These are phyloP conservation scores for Ophiostoma fasciatum DNA, from an alignment of 2,329 filamentous ascomycete species.

Conservation along the genomic window DNA sequence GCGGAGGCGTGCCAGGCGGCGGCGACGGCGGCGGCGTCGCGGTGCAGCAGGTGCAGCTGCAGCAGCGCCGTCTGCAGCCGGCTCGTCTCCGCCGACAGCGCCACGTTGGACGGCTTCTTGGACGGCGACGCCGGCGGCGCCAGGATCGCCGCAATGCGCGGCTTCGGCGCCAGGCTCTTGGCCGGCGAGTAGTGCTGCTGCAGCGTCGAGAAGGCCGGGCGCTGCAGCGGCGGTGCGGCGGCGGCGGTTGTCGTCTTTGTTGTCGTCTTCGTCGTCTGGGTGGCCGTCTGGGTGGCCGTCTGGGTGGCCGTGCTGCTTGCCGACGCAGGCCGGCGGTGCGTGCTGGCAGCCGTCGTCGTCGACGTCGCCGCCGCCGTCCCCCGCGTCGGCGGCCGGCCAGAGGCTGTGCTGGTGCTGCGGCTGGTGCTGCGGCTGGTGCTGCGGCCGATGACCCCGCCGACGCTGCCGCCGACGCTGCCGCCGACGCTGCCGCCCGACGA, in stretches of 20 bases:
- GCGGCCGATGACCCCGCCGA: too few species aligned
- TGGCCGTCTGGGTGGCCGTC: too few species aligned
- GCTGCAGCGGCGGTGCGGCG: slow-evolving; percentile 11
- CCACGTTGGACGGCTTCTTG: slow-evolving; percentile 45
- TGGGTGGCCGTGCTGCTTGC: too few species aligned
- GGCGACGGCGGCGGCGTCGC: slow-evolving; percentile 26
- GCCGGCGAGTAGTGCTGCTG: slow-evolving; percentile 55
- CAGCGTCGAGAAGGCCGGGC: slow-evolving; percentile 44
- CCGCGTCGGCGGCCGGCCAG: slow-evolving; percentile 1
- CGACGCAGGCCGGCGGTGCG: slow-evolving; percentile 9
- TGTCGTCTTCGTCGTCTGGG: too few species aligned
- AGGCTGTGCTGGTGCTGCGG: neutral
- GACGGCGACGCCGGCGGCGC: slow-evolving; percentile 46
- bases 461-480: too few species aligned
- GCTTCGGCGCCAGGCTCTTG: slow-evolving; percentile 45
- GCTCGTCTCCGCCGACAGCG: slow-evolving; percentile 40
- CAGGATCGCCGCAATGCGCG: slow-evolving; percentile 41
- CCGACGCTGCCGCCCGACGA: slow-evolving; percentile 13
- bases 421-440: too few species aligned
- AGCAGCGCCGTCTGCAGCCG: slow-evolving; percentile 49
- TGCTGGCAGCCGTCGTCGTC: slow-evolving; percentile 3
- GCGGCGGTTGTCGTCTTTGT: slow-evolving; percentile 4
- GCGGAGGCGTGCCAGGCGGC: slow-evolving; percentile 43
- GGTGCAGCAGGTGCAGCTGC: slow-evolving; percentile 49
- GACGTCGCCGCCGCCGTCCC: slow-evolving; percentile 10